A percentile compares a stretch with the other conserved stretches of the same genome.
These are phyloP conservation scores for Cyclostephanos invisitatus DNA, from an alignment of 108 stramenopile species.

Conservation along the genomic window DNA sequence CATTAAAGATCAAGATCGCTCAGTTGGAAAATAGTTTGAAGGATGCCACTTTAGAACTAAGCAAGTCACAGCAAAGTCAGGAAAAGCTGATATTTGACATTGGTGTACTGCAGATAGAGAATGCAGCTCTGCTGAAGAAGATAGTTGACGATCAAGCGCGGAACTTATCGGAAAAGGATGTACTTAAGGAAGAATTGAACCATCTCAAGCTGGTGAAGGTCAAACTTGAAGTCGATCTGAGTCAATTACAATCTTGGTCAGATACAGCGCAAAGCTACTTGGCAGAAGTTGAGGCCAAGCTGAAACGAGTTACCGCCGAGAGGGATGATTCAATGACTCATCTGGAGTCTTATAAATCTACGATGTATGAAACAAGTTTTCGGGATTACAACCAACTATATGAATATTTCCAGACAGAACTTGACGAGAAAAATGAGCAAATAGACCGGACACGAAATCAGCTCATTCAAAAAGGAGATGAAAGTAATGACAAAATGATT, in stretches of 20 bases:
- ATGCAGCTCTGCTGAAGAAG: neutral
- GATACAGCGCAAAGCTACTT: conserved; percentile 57
- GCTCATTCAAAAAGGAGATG: conserved; percentile 28
- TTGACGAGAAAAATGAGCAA: conserved; percentile 34
- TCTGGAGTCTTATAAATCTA: neutral
- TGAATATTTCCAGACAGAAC: conserved; percentile 20
- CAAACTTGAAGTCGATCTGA: conserved; percentile 36
- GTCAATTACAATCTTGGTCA: conserved; percentile 63
- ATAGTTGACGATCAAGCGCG: neutral
- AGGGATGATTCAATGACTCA: conserved; percentile 31
- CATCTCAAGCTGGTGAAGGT: conserved; percentile 39
- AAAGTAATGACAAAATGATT: conserved; percentile 29
- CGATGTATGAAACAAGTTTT: conserved; percentile 10
- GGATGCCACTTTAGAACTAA: conserved; percentile 7
- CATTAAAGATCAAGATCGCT: conserved; percentile 29
- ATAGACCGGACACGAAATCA: conserved; percentile 28
- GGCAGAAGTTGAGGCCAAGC: conserved; percentile 48
- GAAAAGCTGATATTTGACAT: neutral
- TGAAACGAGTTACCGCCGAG: conserved; percentile 23
- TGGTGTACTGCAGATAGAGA: conserved; percentile 9
- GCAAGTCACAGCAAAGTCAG: neutral
- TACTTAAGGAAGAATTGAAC: conserved; percentile 8
- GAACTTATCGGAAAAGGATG: conserved; percentile 2
- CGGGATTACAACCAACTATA: conserved; percentile 16
- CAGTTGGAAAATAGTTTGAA: conserved; percentile 31